Evolutionary conservation across 2,329 filamentous ascomycete genomes (phyloP), one percentile per base, ranked within the genome.

Genomic region (Mollisia scopiformis): DNA sequence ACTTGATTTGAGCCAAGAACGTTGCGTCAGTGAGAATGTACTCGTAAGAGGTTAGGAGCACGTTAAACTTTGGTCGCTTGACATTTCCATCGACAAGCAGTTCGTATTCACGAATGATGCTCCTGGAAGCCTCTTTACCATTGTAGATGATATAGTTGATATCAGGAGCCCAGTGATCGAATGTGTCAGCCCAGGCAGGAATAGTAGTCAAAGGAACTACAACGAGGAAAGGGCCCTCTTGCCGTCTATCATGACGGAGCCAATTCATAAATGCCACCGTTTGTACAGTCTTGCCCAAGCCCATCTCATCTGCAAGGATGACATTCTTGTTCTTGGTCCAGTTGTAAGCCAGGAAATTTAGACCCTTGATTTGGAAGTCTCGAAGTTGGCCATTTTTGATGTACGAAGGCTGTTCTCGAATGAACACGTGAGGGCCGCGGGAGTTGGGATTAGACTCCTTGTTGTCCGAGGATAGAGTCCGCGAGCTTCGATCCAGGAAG

Each of bases 281-380:
- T 77, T 99, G 95, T 0, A 99, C 95, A 0, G 95, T 99, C 79
- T 99, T 99, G 28, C 95, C 95, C 14, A 99, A 83, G 70, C 95
- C 95, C 95, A 99, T 99, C 77, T 99, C 95, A 74, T 99, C 95
- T 52, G 95, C 95, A 56, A 99, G 84, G 69, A 99, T 97, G 72
- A 98, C 95, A 70, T 98, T 99, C 75, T 95, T 95, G 58, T 88
- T 88, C 71, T 90, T 89, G 56, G 91, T 92, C 96, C 96, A 99
- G 76, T 98, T 97, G 77, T 96, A 92, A 49, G 92, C 92, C 64
- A 99, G 81, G 76, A 97, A 99, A 78, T 98, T 98, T 62, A 99
- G 81, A 30, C 96, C 95, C 66, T 90, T 92, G 69, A 98, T 84
- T 76, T 99, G 96, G 74, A 99, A 99, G 66, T 93, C 89, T 68